Base-by-base conservation (phyloP, 169 alveolate genomes). In the Cryptosporidium meleagridis region DNA sequence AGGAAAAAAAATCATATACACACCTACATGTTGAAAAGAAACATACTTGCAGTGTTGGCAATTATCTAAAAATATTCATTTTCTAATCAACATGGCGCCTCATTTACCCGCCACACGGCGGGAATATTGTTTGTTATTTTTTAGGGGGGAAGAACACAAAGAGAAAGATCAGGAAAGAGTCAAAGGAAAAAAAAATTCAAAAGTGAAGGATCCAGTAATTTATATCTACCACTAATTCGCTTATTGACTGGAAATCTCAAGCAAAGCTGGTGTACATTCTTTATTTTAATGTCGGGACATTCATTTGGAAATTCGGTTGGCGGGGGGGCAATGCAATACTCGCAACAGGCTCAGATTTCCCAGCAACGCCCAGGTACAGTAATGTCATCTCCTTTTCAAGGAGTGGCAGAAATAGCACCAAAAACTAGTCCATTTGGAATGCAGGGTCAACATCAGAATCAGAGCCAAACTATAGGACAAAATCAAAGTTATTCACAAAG, bases 361-460 rank as follows among this genome's bases (percentile, higher is more conserved):
- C 86, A 73, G 33, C 68, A 59, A 55, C 70, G 68, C 35, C 41
- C 86, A 51, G 72, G 70, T 31, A 37, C 59, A 52, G 52, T 73
- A 37, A 73, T 73, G 39, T 62, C 86, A 31, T 33, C 86, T 16
- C 86, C 86, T 12, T 73, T 73, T 73, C 86, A 53, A 55, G 71
- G 70, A 37, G 44, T 73, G 35, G 39, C 86, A 2, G 86, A 59
- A 21, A 69, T 53, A 48, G 41, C 52, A 23, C 69, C 69, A 71
- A 71, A 51, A 26, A 71, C 85, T 9, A 33, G 48, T 44, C 85
- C 67, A 1, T 71, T 71, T 71, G 85, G 69, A 39, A 7, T 29
- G 18, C 58, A 69, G 16, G 37, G 31, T 18, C 73, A 29, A n/a
- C 31, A n/a, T 21, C 73, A 29, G 44, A 33, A 0, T 33, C 51